Evolutionary conservation across 371 early-diverging fungal species (phyloP), one percentile per base, ranked within the genome.

Genomic region (Mucor velutinosus): DNA sequence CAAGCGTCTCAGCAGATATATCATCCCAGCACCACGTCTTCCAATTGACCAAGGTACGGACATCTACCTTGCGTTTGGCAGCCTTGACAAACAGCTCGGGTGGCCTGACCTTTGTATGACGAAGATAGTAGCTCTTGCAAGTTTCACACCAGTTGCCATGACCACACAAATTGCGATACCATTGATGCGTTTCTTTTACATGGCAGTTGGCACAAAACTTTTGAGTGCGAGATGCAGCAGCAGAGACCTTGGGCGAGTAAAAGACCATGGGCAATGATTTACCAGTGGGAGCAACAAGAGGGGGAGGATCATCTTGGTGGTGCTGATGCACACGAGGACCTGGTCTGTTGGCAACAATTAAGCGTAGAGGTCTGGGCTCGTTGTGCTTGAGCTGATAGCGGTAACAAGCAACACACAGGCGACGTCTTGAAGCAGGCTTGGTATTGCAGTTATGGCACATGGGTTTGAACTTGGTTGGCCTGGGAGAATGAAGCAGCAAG

Each of bases 71-170:
- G 17, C 83, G 73, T 30, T 78, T 78, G 23, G 83, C 83, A 27
- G 80, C 83, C 66, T 80, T 83, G 64, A 80, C 69, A 71, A 80
- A 80, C 1, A 83, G 27, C 56, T 80, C 76, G 10, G 78, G 72
- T 8, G 83, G 83, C 23, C 83, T 70, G 0, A 83, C 67, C 39
- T 70, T 75, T 14, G 69, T 73, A 63, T 83, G 77, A 37, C 83
- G 73, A 15, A 83, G 53, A 39, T 78, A 80, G 58, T 83, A 83
- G 30, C 79, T 80, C 65, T 80, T 83, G 47, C 83, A 83, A 1
- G 80, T 83, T 43, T 83, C 80, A 57, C 83, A 83, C 83, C 83
- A 83, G 59, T 83, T 77, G 1, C 83, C 83, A 25, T 67, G 39
- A 32, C 83, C 83, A 58, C 80, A 78, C 6, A 80, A 47, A 60